Base-by-base conservation (phyloP, 306 rosid species). In the Castanospermum australe region DNA sequence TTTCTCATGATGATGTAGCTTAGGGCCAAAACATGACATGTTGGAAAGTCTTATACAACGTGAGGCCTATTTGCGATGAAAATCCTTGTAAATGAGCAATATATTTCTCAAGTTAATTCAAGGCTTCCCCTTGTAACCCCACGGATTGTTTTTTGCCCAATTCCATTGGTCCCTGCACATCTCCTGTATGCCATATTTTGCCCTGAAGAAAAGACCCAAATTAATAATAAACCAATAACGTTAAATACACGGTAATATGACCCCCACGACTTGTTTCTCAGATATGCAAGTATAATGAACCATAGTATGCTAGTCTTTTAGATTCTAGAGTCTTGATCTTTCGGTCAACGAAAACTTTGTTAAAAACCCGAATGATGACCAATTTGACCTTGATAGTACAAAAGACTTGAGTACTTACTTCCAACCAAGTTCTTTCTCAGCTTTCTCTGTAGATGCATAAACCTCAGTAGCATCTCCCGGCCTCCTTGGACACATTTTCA, bases 131-230 rank as follows among this genome's bases (percentile, higher is more conserved):
- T 78, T 48, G 78, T 95, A 95, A 2, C 99, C 99, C 88, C 85
- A 89, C 2, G 99, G 98, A 84, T 95, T 95, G 79, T 77, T 89
- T 84, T 83, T 86, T 41, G 94, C 99, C 99, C 99, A 95, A 10
- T 88, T 91, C 99, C 99, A 95, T 73, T 95, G 99, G 81, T 95
- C 99, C 79, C 98, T 88, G 90, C 99, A 92, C 97, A 95, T 95
- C 85, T 95, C 99, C 6, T 69, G 91, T 47, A 92, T 74, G 10
- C 87, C 89, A 67, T 83, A 80, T 72, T 86, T 86, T 56, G 89
- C 89, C 83, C 89, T 86, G 83, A n/a, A 71, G 6, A 78, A 17
- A 72, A 57, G 8, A 18, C 33, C 50, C 50, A 38, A 18, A 28
- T 71, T 64, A 42, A 28, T 50, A 9, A 36, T 55, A 63, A 55